Conservation (phyloP, 768 basidiomycete genomes). For the Naganishia friedmannii region DNA sequence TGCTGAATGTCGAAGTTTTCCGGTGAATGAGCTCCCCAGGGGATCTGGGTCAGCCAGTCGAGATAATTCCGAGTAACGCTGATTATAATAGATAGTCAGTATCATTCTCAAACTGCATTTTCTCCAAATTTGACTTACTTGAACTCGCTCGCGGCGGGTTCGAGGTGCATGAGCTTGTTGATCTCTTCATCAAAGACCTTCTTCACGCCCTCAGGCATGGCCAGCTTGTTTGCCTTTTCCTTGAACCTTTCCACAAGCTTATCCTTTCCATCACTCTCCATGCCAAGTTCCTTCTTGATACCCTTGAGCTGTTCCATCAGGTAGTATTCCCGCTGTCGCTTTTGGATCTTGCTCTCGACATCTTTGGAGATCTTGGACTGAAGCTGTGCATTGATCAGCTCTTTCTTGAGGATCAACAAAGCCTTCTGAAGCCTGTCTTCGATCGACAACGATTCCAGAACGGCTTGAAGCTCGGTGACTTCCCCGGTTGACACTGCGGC, state of each 20-base stretch:
- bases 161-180: slow-evolving; percentile 79
- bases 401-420: slow-evolving; percentile 90
- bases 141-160: slow-evolving; percentile 86
- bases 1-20: slow-evolving; percentile 87
- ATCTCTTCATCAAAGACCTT: slow-evolving; percentile 97
- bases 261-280: slow-evolving; percentile 93
- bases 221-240: slow-evolving; percentile 72
- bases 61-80: slow-evolving; percentile 86
- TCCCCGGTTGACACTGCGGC: slow-evolving; percentile 94
- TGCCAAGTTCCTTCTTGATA: slow-evolving; percentile 92
- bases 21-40: slow-evolving; percentile 90
- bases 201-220: slow-evolving; percentile 82
- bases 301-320: slow-evolving; percentile 95
- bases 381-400: slow-evolving; percentile 91
- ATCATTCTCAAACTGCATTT: background rate
- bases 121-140: slow-evolving; percentile 55
- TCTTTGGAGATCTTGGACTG: slow-evolving; percentile 89
- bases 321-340: slow-evolving; percentile 90
- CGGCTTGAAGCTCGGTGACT: slow-evolving; percentile 84
- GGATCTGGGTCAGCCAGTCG: slow-evolving; percentile 70
- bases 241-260: slow-evolving; percentile 88
- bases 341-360: slow-evolving; percentile 90
- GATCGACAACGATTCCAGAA: slow-evolving; percentile 78
- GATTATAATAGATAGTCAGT: background rate
- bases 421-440: slow-evolving; percentile 88